Conservation (phyloP, 495 filamentous ascomycete genomes). For the Bombardia bombarda region DNA sequence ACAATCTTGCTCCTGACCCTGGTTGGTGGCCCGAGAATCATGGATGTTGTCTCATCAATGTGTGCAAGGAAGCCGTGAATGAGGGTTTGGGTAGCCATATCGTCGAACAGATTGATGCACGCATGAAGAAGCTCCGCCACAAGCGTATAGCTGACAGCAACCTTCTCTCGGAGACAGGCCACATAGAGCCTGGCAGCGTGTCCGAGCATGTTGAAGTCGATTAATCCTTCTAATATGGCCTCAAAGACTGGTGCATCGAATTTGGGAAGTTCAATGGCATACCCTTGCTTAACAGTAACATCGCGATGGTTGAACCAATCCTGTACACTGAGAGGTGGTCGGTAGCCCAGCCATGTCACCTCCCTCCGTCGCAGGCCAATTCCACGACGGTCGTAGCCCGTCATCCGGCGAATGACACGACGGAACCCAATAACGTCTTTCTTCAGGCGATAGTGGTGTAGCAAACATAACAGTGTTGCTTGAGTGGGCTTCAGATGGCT, state of each 20-base stretch:
- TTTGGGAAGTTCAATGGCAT: constrained; percentile 19
- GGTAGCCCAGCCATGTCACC: too few relatives aligned
- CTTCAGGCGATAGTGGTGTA: constrained; percentile 46
- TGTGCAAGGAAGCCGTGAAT: constrained; percentile 16
- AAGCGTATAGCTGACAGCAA: constrained; percentile 13
- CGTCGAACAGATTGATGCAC: constrained; percentile 21
- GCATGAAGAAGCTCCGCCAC: constrained; percentile 25
- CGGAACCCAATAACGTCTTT: constrained; percentile 32
- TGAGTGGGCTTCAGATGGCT: constrained; percentile 45
- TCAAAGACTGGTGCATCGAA: constrained; percentile 20
- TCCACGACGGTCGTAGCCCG: constrained; percentile 16
- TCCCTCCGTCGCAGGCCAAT: constrained; percentile 11
- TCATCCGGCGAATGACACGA: constrained; percentile 31
- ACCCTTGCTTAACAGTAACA: too few relatives aligned
- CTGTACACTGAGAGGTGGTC: too few relatives aligned
- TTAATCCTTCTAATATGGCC: constrained; percentile 28
- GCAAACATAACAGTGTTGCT: constrained; percentile 41
- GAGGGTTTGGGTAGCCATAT: constrained; percentile 16
- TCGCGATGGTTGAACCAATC: too few relatives aligned
- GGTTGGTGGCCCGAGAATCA: constrained; percentile 6
- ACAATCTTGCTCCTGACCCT: background rate
- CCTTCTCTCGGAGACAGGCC: constrained; percentile 22
- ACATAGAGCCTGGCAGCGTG: constrained; percentile 27
- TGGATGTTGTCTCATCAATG: constrained; percentile 7
- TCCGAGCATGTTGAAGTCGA: constrained; percentile 26